Conservation (phyloP, 2,329 filamentous ascomycete genomes). For the Beauveria varroae region DNA sequence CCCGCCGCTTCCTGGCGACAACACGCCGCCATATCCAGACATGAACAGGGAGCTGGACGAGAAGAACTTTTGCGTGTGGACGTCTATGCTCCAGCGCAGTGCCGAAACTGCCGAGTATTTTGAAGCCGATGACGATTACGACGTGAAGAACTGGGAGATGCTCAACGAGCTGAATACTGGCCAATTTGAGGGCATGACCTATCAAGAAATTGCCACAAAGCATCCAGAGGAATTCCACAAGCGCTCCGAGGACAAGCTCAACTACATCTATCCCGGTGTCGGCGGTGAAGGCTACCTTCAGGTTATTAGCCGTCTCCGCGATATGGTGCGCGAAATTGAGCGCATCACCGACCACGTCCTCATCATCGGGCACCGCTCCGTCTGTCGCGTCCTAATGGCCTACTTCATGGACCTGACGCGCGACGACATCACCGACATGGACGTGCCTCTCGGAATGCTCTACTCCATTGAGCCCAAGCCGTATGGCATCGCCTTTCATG, state of each 20-base stretch:
- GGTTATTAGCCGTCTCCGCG: slow-evolving; percentile 88
- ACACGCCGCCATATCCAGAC: slow-evolving; percentile 90
- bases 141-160: slow-evolving; percentile 97
- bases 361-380: slow-evolving; percentile 85
- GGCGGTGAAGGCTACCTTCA: slow-evolving; percentile 95
- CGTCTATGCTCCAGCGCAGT: slow-evolving; percentile 88
- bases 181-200: slow-evolving; percentile 89
- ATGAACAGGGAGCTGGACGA: slow-evolving; percentile 60
- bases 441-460: slow-evolving; percentile 86
- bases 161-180: slow-evolving; percentile 94
- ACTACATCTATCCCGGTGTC: slow-evolving; percentile 92
- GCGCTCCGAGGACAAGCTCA: slow-evolving; percentile 78
- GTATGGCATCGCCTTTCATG: slow-evolving; percentile 95
- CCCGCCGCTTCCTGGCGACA: slow-evolving; percentile 84
- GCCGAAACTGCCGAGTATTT: slow-evolving; percentile 86
- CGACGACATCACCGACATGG: slow-evolving; percentile 87
- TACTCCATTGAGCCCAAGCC: slow-evolving; percentile 96
- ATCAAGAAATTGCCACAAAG: slow-evolving; percentile 75
- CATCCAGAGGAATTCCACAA: slow-evolving; percentile 75
- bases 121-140: slow-evolving; percentile 84
- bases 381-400: slow-evolving; percentile 85
- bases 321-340: slow-evolving; percentile 95
- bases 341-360: slow-evolving; percentile 93
- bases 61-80: slow-evolving; percentile 98
- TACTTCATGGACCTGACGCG: slow-evolving; percentile 93